A percentile compares a stretch with the other conserved stretches of the same genome.
Evolutionary conservation across 1,284 basidiomycete species (phyloP).

Genomic region (Sporisorium sorghi): DNA sequence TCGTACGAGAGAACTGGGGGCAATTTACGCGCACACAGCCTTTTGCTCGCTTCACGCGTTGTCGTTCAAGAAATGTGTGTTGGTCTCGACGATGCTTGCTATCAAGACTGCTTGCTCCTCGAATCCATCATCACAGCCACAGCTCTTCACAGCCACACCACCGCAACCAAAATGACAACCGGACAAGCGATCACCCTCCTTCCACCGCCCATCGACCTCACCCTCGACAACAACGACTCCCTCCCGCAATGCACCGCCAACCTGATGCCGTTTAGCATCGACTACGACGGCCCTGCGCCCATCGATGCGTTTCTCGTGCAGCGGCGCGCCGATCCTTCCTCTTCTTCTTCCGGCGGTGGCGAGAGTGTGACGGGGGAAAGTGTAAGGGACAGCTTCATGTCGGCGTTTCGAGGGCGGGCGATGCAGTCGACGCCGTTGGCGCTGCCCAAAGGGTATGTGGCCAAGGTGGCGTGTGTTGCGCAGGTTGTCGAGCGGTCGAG

Average conservation of each 20-base stretch:
- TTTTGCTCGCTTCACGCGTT: slow-evolving; percentile 3
- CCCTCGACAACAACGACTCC: not conserved
- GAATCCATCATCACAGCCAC: not conserved
- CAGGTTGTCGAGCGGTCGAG: slow-evolving; percentile 9
- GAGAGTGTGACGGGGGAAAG: too few species aligned
- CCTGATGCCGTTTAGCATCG: slow-evolving; percentile 55
- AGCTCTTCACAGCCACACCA: too few species aligned
- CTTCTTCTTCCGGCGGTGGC: too few species aligned
- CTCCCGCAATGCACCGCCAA: slow-evolving; percentile 36
- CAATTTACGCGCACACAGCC: slow-evolving; percentile 22
- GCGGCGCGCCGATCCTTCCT: too few species aligned
- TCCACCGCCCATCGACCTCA: slow-evolving; percentile 30
- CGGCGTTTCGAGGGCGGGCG: slow-evolving; percentile 41
- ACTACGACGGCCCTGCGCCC: slow-evolving; percentile 50
- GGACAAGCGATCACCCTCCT: slow-evolving; percentile 12
- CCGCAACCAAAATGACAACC: slow-evolving; percentile 13
- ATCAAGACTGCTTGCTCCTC: not conserved
- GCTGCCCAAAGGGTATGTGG: slow-evolving; percentile 30
- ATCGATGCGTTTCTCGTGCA: slow-evolving; percentile 49
- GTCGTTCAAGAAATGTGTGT: slow-evolving; percentile 11
- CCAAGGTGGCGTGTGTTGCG: slow-evolving; percentile 27
- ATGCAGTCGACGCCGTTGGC: slow-evolving; percentile 41
- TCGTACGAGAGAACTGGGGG: slow-evolving; percentile 6
- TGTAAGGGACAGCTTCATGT: slow-evolving; percentile 19
- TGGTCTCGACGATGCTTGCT: slow-evolving; percentile 25